These are phyloP conservation scores for Rhododendron mucronatum DNA, from an alignment of 148 eudicot species.

Conservation along the genomic window DNA sequence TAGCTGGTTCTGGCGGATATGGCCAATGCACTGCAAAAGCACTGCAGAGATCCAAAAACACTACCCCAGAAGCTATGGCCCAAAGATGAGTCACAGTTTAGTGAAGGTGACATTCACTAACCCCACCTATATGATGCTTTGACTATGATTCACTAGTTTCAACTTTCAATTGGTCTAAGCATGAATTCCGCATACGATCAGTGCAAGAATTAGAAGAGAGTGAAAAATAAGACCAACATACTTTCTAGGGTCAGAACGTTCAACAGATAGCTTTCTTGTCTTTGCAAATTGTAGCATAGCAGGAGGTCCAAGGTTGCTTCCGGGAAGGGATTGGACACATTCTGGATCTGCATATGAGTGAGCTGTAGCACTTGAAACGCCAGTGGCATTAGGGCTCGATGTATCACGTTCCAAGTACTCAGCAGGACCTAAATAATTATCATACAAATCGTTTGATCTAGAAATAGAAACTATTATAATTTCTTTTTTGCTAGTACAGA, in stretches of 20 bases:
- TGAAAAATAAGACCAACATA: conserved; percentile 23
- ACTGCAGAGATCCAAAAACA: background rate
- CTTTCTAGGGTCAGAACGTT: conserved; percentile 80
- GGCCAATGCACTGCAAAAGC: background rate
- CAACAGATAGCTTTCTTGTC: conserved; percentile 72
- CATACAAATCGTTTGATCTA: conserved; percentile 36
- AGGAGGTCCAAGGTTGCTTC: conserved; percentile 57
- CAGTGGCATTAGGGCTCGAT: conserved; percentile 28
- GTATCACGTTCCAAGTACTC: conserved; percentile 24
- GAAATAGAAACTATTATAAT: conserved; percentile 18
- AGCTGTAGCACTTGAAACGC: conserved; percentile 39
- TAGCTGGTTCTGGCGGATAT: background rate
- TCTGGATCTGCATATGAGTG: conserved; percentile 74
- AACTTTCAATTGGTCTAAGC: background rate
- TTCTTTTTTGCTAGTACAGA: background rate
- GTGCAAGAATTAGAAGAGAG: background rate
- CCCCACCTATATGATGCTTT: background rate
- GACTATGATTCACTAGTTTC: background rate
- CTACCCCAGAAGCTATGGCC: background rate
- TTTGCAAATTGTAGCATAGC: conserved; percentile 74
- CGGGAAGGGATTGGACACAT: conserved; percentile 55
- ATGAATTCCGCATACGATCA: background rate
- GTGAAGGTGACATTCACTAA: background rate
- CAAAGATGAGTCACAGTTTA: background rate
- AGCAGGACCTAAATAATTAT: conserved; percentile 30